Evolutionary conservation across 306 rosid genomes (phyloP).

Genomic region (Trichosanthes truncata): DNA sequence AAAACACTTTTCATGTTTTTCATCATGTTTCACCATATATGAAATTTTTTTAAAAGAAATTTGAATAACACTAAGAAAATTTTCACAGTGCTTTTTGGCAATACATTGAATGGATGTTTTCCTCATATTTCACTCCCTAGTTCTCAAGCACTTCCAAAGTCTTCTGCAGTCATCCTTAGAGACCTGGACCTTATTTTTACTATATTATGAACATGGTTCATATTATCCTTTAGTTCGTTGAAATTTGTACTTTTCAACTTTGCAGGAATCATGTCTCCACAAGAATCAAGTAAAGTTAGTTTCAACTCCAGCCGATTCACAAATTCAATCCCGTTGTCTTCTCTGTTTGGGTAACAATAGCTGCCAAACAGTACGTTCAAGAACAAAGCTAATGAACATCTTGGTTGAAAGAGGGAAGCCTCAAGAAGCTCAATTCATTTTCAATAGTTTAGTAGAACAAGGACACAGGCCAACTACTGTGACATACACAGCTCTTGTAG

Average conservation of each 20-base stretch:
- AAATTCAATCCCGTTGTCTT: slow-evolving; percentile 40
- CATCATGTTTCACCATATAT: neutral
- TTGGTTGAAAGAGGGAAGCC: slow-evolving; percentile 62
- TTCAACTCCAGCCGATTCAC: slow-evolving; percentile 34
- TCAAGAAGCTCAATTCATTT: slow-evolving; percentile 60
- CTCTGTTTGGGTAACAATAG: slow-evolving; percentile 47
- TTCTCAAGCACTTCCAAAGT: neutral
- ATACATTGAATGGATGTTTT: neutral
- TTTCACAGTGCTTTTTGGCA: neutral
- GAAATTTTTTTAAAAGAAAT: neutral
- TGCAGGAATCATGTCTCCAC: slow-evolving; percentile 34
- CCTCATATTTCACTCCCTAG: neutral
- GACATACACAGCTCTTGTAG: slow-evolving; percentile 83
- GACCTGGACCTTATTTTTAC: neutral
- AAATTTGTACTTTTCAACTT: slow-evolving; percentile 19
- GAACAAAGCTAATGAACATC: slow-evolving; percentile 75
- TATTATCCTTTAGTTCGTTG: neutral
- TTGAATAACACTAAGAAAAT: neutral
- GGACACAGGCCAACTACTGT: slow-evolving; percentile 78
- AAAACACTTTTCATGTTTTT: neutral
- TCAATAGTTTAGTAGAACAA: slow-evolving; percentile 54
- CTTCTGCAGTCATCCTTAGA: neutral
- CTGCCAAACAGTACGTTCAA: slow-evolving; percentile 68
- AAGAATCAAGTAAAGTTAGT: slow-evolving; percentile 29
- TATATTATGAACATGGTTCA: neutral